Percentiles rank a stretch among this genome's conserved stretches.
phyloP scores from a whole-genome alignment of 768 basidiomycete genomes.

The Leccinum subgranulosum region DNA sequence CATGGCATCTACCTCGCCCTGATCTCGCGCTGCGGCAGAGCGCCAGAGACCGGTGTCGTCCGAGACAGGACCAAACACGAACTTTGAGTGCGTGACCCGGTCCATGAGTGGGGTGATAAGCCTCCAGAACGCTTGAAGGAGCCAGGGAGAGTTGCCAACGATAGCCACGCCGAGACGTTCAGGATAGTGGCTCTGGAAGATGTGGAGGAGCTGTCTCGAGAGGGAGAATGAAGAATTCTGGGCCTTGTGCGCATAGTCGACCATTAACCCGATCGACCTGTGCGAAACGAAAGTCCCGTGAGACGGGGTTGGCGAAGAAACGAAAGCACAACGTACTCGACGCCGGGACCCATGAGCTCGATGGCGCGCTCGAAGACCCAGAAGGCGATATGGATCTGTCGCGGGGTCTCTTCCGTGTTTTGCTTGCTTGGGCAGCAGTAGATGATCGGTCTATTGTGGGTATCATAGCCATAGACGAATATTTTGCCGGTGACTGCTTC shows the following conservation, averaged over 20 bases:
- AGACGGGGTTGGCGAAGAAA: neutral
- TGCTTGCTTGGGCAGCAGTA: constrained; percentile 72
- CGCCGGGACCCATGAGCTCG: constrained; percentile 77
- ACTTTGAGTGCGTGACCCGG: constrained; percentile 71
- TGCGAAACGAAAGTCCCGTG: neutral
- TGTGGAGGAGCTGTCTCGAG: constrained; percentile 46
- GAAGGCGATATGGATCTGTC: constrained; percentile 71
- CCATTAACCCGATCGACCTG: constrained; percentile 67
- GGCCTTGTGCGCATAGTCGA: constrained; percentile 72
- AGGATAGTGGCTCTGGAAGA: constrained; percentile 81
- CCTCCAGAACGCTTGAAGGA: constrained; percentile 72
- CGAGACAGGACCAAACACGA: constrained; percentile 64
- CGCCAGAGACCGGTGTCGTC: constrained; percentile 27
- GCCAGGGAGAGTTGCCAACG: constrained; percentile 75
- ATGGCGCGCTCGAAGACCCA: constrained; percentile 77
- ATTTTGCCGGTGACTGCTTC: constrained; percentile 86
- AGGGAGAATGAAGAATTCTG: constrained; percentile 49
- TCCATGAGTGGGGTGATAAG: constrained; percentile 80
- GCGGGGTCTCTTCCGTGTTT: constrained; percentile 66
- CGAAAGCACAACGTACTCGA: constrained; percentile 56
- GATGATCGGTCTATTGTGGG: constrained; percentile 56
- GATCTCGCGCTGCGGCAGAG: constrained; percentile 21
- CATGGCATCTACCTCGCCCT: constrained; percentile 14
- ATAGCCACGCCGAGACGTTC: constrained; percentile 78
- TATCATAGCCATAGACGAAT: constrained; percentile 77